Evolutionary conservation across 805 yeast genomes (phyloP), one percentile per base, ranked within the genome.

Genomic region (Suhomyces sp.): DNA sequence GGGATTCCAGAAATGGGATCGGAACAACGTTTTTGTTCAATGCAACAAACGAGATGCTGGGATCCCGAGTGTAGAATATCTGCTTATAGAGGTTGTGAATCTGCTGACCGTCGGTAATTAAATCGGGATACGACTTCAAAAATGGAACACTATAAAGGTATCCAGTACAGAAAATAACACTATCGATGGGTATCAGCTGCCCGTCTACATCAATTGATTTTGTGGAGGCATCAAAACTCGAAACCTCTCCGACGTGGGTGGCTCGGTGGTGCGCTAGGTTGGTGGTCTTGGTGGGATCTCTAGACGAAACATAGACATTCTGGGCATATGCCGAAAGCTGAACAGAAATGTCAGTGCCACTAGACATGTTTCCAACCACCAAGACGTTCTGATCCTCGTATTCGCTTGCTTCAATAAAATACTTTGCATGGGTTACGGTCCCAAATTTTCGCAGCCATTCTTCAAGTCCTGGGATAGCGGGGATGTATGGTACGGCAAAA

Each of bases 1-100:
- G 80, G 50, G 65, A 73, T 57, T 76, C 79, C 54, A 70, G 62
- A 52, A 75, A 70, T 0, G 76, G 67, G 33, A 76, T 62, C 1
- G 73, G 77, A 40, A 71, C 73, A 9, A 57, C 55, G n/a, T 48
- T 47, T 15, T 49, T 17, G 65, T 63, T 50, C 69, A 71, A 12
- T 8, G 77, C 77, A 5, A 71, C 65, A 49, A 69, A 61, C 1
- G 72, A 51, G 6, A 73, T 49, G 5, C 62, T 49, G 1, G 74
- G 74, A 47, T 73, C 74, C 5, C 63, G 60, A 6, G 61, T 57
- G 48, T 60, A 61, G 54, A 73, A 70, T 0, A 74, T 66, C 50
- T 73, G 76, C 44, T 64, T 68, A 49, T 64, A 74, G 6, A 71
- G 49, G n/a, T 65, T 64, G 22, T 68, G 69, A 19, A 71, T 57